Conservation (phyloP, 441 rosid genomes). For the Isatis lusitanica region DNA sequence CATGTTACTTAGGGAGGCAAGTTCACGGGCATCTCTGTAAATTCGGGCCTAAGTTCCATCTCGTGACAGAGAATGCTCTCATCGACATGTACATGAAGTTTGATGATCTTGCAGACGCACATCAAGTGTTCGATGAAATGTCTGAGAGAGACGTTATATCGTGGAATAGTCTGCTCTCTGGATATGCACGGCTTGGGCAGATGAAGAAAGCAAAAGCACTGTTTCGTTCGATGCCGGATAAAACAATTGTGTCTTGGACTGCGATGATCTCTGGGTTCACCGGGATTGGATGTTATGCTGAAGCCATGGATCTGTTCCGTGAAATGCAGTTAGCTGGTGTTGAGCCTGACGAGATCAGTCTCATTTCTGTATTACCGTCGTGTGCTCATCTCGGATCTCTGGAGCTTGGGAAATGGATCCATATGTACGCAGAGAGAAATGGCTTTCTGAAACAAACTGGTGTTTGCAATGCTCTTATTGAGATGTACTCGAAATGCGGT, state of each 20-base stretch:
- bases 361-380: slow-evolving; percentile 57
- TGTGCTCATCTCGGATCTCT: slow-evolving; percentile 64
- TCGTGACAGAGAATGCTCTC: slow-evolving; percentile 50
- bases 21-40: slow-evolving; percentile 53
- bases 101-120: slow-evolving; percentile 40
- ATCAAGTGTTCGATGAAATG: slow-evolving; percentile 55
- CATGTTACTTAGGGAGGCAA: slow-evolving; percentile 42
- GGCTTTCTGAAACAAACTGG: slow-evolving; percentile 37
- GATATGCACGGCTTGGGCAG: slow-evolving; percentile 48
- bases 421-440: slow-evolving; percentile 48
- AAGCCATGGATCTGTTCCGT: slow-evolving; percentile 50
- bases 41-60: slow-evolving; percentile 40
- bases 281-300: slow-evolving; percentile 38
- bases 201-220: slow-evolving; percentile 51
- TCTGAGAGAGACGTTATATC: slow-evolving; percentile 49
- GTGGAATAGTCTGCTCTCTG: slow-evolving; percentile 58
- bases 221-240: slow-evolving; percentile 42
- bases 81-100: slow-evolving; percentile 52
- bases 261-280: slow-evolving; percentile 54
- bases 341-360: slow-evolving; percentile 64
- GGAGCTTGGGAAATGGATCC: slow-evolving; percentile 67
- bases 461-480: slow-evolving; percentile 56
- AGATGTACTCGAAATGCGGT: slow-evolving; percentile 64
- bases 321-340: slow-evolving; percentile 48
- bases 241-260: slow-evolving; percentile 60